Evolutionary conservation across 177 flowering plant species (phyloP).

Genomic region (Telopea speciosissima): DNA sequence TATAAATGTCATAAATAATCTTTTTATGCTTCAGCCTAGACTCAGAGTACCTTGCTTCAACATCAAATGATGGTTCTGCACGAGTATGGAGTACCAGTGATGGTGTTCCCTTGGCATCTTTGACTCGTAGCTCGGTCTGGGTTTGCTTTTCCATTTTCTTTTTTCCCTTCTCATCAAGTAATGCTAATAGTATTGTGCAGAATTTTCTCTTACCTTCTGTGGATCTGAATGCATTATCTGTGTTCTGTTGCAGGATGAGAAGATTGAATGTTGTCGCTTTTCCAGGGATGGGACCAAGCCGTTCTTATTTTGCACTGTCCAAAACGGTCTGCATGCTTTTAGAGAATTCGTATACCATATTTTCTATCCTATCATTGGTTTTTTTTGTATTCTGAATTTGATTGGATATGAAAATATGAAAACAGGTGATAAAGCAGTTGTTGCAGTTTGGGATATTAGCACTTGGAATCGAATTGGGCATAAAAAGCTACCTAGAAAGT

Average conservation of each 20-base stretch:
- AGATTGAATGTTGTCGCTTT: conserved; percentile 82
- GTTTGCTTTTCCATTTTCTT: background rate
- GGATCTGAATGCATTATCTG: conserved; percentile 2
- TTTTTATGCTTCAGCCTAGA: conserved; percentile 54
- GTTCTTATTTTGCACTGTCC: conserved; percentile 75
- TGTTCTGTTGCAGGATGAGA: conserved; percentile 61
- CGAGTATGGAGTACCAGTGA: conserved; percentile 83
- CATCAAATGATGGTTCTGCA: conserved; percentile 89
- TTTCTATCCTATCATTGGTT: background rate
- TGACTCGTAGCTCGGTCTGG: conserved; percentile 67
- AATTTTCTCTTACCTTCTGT: background rate
- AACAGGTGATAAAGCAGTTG: conserved; percentile 64
- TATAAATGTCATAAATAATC: background rate
- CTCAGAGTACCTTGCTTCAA: conserved; percentile 82
- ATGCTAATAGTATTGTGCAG: background rate
- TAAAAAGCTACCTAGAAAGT: conserved; percentile 68
- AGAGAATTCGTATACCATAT: background rate
- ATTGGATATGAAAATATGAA: background rate
- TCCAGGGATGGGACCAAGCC: conserved; percentile 96
- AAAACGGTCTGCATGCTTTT: conserved; percentile 44
- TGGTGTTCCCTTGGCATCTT: conserved; percentile 63
- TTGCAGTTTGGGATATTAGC: conserved; percentile 85
- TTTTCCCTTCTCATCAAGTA: background rate
- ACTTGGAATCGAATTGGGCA: conserved; percentile 88
- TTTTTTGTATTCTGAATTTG: conserved; percentile 7